Evolutionary conservation across 2,329 filamentous ascomycete genomes (phyloP).

Genomic region (Stagonosporopsis tanaceti): DNA sequence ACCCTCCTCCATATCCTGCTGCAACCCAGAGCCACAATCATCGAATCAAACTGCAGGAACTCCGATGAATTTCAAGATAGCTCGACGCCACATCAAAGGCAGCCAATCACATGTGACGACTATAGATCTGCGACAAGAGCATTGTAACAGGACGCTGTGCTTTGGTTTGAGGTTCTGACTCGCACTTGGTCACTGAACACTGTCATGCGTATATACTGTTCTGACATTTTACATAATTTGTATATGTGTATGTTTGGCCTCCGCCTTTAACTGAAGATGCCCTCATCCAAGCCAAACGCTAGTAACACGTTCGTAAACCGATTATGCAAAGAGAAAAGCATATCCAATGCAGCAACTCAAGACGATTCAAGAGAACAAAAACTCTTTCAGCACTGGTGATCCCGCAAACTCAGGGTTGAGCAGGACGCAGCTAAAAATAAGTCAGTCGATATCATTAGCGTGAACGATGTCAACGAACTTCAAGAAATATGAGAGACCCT

Average conservation of each 20-base stretch:
- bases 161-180: not conserved
- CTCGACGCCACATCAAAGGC: constrained; percentile 24
- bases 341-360: not conserved
- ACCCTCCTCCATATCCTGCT: constrained; percentile 14
- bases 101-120: constrained; percentile 26
- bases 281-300: not conserved
- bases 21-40: constrained; percentile 12
- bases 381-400: constrained; percentile 90
- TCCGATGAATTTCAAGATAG: constrained; percentile 23
- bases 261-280: not conserved
- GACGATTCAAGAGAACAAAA: constrained; percentile 70
- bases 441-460: constrained; percentile 39
- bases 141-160: not conserved
- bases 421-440: constrained; percentile 75
- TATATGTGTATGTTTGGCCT: constrained; percentile 4
- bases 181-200: not conserved
- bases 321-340: constrained; percentile 1
- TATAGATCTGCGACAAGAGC: not conserved
- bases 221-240: not conserved
- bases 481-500: constrained; percentile 88
- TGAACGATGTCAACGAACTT: constrained; percentile 65
- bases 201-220: not conserved
- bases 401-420: constrained; percentile 93
- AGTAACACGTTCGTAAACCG: not conserved
- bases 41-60: constrained; percentile 30